Conservation (phyloP, 2,329 filamentous ascomycete genomes). For the Remersonia thermophila region DNA sequence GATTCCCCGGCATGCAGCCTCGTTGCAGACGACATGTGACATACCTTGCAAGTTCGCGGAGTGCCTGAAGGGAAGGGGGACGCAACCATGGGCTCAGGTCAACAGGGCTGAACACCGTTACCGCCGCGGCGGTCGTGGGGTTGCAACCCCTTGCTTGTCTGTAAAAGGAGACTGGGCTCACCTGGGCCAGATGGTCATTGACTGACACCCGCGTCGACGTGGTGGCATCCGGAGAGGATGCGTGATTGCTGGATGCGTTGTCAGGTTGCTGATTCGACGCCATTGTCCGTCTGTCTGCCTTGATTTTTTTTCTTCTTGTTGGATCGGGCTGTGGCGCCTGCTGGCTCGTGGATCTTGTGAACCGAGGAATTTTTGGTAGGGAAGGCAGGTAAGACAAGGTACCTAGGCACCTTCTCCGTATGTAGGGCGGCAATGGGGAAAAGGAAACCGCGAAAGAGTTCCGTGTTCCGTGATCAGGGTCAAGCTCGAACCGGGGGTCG, state of each 20-base stretch:
- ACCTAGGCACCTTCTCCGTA: too few relatives aligned
- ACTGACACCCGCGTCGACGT: conserved; percentile 5
- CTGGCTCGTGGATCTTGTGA: too few relatives aligned
- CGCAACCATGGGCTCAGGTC: conserved; percentile 10
- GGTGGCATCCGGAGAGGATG: too few relatives aligned
- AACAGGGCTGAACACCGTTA: conserved; percentile 8
- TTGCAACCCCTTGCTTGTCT: too few relatives aligned
- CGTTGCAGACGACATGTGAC: conserved; percentile 3
- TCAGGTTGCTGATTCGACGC: not conserved
- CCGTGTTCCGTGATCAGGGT: too few relatives aligned
- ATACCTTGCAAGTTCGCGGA: conserved; percentile 23
- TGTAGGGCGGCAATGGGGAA: too few relatives aligned
- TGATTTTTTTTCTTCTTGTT: not conserved
- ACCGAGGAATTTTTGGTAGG: too few relatives aligned
- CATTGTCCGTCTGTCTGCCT: conserved; percentile 2
- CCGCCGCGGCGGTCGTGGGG: not conserved
- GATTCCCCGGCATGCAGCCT: conserved; percentile 4
- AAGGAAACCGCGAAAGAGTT: too few relatives aligned
- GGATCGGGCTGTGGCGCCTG: too few relatives aligned
- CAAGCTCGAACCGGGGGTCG: too few relatives aligned
- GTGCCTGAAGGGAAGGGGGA: conserved; percentile 19
- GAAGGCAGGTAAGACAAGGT: too few relatives aligned
- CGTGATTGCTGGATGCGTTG: not conserved
- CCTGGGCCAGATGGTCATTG: conserved; percentile 12
- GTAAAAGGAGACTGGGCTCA: conserved; percentile 5